A percentile compares a stretch with the other conserved stretches of the same genome.
phyloP scores from a whole-genome alignment of 1,284 basidiomycete genomes.

The Malassezia equina region DNA sequence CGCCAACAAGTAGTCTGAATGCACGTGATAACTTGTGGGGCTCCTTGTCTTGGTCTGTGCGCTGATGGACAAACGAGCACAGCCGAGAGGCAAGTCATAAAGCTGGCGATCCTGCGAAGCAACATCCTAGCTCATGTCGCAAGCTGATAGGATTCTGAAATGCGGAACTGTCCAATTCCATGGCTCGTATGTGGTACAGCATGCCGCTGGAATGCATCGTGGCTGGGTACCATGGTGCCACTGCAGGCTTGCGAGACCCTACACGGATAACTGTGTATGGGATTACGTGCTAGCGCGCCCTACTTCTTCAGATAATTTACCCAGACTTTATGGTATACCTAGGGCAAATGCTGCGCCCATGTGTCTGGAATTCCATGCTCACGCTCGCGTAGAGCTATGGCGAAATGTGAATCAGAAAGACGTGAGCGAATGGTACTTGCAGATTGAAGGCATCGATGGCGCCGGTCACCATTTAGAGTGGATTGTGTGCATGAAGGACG shows the following conservation, averaged over 20 bases:
- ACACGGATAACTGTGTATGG: not conserved
- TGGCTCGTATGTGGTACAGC: not conserved
- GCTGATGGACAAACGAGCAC: not conserved
- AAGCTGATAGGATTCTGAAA: not conserved
- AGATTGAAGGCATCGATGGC: not conserved
- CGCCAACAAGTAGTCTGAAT: slow-evolving; percentile 9
- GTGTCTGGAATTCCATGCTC: not conserved
- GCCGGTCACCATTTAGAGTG: not conserved
- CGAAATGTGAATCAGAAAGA: not conserved
- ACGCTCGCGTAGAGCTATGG: not conserved
- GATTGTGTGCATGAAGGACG: slow-evolving; percentile 2
- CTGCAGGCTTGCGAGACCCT: not conserved
- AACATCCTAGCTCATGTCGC: not conserved
- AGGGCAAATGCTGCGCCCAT: not conserved
- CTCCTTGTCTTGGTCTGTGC: not conserved
- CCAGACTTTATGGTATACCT: slow-evolving; percentile 1
- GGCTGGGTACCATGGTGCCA: not conserved
- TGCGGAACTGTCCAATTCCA: not conserved
- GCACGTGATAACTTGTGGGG: not conserved
- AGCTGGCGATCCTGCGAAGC: not conserved
- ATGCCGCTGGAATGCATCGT: not conserved
- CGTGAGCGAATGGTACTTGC: not conserved
- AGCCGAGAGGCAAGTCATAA: not conserved
- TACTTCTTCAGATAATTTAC: not conserved
- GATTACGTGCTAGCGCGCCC: slow-evolving; percentile 9